Conservation (phyloP, 2,329 filamentous ascomycete genomes). For the Leptosphaerulina australis region DNA sequence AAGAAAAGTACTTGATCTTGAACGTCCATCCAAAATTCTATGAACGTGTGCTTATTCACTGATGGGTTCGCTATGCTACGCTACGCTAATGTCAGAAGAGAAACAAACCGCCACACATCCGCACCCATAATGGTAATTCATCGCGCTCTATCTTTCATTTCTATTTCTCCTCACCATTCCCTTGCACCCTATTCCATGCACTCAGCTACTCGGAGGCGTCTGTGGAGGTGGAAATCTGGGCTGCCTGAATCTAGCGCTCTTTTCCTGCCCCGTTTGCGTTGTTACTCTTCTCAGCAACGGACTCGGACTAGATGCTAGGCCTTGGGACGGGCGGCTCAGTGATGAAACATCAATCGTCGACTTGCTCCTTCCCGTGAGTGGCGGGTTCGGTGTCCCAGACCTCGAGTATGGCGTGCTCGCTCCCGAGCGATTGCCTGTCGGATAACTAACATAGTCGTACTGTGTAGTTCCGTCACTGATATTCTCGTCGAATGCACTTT, state of each 20-base stretch:
- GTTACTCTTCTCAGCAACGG: slow-evolving; percentile 45
- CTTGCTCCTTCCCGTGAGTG: not conserved
- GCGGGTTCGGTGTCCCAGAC: slow-evolving; percentile 15
- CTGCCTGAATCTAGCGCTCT: slow-evolving; percentile 23
- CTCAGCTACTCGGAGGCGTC: slow-evolving; percentile 1
- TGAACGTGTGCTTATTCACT: too few species aligned
- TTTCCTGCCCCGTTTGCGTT: slow-evolving; percentile 29
- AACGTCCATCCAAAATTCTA: too few species aligned
- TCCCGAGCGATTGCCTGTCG: slow-evolving; percentile 22
- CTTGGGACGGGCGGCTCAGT: slow-evolving; percentile 26
- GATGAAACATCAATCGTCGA: not conserved
- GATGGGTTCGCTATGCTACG: slow-evolving; percentile 11
- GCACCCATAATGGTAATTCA: not conserved
- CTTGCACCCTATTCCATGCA: not conserved
- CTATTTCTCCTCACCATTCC: not conserved
- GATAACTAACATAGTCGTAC: slow-evolving; percentile 43
- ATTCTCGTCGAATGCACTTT: too few species aligned
- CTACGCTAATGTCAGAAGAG: not conserved
- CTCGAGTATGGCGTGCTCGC: slow-evolving; percentile 23
- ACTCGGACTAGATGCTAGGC: slow-evolving; percentile 27
- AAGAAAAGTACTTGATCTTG: too few species aligned
- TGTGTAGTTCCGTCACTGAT: not conserved
- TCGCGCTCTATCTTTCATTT: too few species aligned
- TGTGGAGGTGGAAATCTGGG: slow-evolving; percentile 22
- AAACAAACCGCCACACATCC: not conserved